Percentiles rank a stretch among this genome's conserved stretches.
Conservation (phyloP, 768 basidiomycete genomes). For the Leucocoprinus birnbaumii region DNA sequence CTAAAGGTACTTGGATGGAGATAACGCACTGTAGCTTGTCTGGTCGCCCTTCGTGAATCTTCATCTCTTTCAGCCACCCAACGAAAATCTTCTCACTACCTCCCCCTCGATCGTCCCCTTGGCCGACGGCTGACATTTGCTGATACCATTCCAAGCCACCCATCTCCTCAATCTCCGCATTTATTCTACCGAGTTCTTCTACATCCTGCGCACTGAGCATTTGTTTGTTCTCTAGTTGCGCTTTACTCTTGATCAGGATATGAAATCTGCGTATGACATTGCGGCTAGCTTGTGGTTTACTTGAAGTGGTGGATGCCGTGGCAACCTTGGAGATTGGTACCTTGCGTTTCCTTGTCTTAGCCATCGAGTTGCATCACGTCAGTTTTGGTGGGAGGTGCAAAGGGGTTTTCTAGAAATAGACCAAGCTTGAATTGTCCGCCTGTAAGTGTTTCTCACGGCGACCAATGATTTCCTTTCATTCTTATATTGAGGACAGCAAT, state of each 20-base stretch:
- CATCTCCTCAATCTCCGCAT: conserved; percentile 58
- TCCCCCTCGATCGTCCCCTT: conserved; percentile 79
- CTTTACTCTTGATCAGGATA: conserved; percentile 67
- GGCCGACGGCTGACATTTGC: conserved; percentile 78
- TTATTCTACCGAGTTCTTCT: conserved; percentile 46
- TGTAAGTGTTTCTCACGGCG: too few species aligned
- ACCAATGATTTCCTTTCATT: not conserved
- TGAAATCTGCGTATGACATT: conserved; percentile 80
- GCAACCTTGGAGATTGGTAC: conserved; percentile 24
- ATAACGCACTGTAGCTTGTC: conserved; percentile 35
- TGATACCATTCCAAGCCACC: conserved; percentile 85
- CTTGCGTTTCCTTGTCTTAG: conserved; percentile 35
- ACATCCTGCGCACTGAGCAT: conserved; percentile 19
- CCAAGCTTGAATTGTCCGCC: too few species aligned
- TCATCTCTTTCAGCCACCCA: conserved; percentile 65
- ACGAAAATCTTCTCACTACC: conserved; percentile 84
- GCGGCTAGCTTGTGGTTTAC: conserved; percentile 60
- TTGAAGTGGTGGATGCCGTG: conserved; percentile 32
- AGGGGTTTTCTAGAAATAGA: not conserved
- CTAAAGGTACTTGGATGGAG: not conserved
- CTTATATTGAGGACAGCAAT: not conserved
- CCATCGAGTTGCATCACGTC: conserved; percentile 22
- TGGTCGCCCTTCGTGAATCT: conserved; percentile 24
- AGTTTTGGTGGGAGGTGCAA: not conserved
- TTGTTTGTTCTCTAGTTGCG: conserved; percentile 40